Evolutionary conservation across 2,329 filamentous ascomycete genomes (phyloP).

Genomic region (Pestalotiopsis sp.): DNA sequence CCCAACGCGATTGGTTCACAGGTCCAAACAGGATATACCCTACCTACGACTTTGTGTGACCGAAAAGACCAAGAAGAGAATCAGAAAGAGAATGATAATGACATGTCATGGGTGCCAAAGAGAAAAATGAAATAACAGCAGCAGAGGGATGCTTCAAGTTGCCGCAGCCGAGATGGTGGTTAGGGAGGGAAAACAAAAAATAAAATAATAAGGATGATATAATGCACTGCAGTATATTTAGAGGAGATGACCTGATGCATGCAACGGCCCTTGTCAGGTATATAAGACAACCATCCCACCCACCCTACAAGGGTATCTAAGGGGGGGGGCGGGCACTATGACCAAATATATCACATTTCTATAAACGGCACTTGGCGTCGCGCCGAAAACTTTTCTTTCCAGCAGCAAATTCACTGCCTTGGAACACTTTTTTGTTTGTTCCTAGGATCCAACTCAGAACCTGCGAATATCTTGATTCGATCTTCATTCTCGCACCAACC

Average conservation of each 20-base stretch:
- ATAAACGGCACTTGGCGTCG: not conserved
- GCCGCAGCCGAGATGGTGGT: not conserved
- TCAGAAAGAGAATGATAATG: not conserved
- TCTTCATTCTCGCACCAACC: not conserved
- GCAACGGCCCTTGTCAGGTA: not conserved
- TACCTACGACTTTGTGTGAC: not conserved
- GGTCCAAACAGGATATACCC: not conserved
- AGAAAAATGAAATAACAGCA: not conserved
- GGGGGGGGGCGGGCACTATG: not conserved
- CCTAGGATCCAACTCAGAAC: not conserved
- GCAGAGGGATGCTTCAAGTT: not conserved
- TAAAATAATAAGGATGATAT: not conserved
- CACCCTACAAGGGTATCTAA: not conserved
- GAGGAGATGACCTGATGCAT: conserved; percentile 6
- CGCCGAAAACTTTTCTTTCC: not conserved
- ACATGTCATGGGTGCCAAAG: not conserved
- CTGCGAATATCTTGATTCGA: not conserved
- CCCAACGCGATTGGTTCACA: not conserved
- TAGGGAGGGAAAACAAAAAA: not conserved
- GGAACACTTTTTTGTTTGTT: not conserved
- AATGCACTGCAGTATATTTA: not conserved
- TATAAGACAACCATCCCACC: conserved; percentile 7
- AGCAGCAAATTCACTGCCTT: not conserved
- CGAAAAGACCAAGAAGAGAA: not conserved
- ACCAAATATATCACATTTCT: not conserved